A percentile compares a stretch with the other conserved stretches of the same genome.
Evolutionary conservation across 495 filamentous ascomycete genomes (phyloP).

Genomic region (Bathelium albidoporum): DNA sequence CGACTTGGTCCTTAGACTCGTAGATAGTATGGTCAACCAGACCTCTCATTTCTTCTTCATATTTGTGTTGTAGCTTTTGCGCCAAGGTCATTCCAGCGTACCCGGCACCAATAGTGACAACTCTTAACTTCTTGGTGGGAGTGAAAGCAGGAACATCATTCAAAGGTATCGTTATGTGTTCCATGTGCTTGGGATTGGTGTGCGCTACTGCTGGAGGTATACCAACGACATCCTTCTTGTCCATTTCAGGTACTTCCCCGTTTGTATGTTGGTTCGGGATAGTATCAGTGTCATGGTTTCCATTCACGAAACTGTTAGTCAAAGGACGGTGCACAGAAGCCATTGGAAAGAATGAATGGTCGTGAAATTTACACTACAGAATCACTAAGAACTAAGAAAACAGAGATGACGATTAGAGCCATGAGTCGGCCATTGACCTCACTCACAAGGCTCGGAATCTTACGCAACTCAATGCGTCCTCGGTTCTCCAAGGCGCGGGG

Average conservation of each 20-base stretch:
- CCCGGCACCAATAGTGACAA: conserved; percentile 27
- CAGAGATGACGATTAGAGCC: not conserved
- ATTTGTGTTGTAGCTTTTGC: conserved; percentile 29
- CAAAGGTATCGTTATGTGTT: not conserved
- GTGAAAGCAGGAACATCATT: conserved; percentile 18
- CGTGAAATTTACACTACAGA: not conserved
- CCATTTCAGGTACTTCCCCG: not conserved
- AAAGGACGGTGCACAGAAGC: not conserved
- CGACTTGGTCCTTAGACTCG: conserved; percentile 28
- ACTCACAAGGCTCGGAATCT: not conserved
- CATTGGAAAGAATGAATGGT: not conserved
- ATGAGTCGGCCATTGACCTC: not conserved
- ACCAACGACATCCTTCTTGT: not conserved
- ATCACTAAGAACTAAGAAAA: not conserved
- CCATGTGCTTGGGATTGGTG: not conserved
- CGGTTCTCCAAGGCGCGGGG: not conserved
- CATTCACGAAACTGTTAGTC: not conserved
- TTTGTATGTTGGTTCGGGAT: not conserved
- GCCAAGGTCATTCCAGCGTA: conserved; percentile 26
- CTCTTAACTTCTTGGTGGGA: conserved; percentile 20
- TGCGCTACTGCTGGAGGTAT: not conserved
- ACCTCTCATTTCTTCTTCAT: conserved; percentile 6
- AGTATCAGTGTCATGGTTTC: not conserved
- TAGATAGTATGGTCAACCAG: conserved; percentile 28
- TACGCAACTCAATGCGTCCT: not conserved